These are phyloP conservation scores for Brassica incana DNA, from an alignment of 345 rosid genomes.

Conservation along the genomic window DNA sequence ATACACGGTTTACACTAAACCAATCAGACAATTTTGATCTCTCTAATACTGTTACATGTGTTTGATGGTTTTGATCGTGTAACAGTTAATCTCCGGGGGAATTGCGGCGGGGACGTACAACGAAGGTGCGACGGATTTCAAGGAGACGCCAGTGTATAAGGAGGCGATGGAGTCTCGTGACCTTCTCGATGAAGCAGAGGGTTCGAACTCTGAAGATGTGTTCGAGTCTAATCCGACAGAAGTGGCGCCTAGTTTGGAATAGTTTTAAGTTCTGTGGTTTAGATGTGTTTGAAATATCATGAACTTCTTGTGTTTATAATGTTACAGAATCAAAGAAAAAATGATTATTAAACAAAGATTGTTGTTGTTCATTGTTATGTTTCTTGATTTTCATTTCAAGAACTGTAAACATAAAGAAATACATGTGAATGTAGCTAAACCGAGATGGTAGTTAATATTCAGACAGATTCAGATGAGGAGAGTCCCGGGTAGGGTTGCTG, in stretches of 20 bases:
- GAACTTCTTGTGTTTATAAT: conserved; percentile 31
- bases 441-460: conserved; percentile 1
- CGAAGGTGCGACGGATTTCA: conserved; percentile 92
- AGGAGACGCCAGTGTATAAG: conserved; percentile 80
- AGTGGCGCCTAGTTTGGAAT: conserved; percentile 91
- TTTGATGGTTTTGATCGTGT: neutral
- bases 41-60: neutral
- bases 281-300: conserved; percentile 14
- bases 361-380: neutral
- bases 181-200: conserved; percentile 73
- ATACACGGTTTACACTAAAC: neutral
- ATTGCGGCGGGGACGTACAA: conserved; percentile 81
- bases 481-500: conserved; percentile 27
- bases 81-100: conserved; percentile 78
- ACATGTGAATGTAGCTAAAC: neutral
- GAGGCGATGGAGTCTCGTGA: conserved; percentile 71
- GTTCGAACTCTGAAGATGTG: conserved; percentile 74
- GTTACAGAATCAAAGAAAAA: conserved; percentile 26
- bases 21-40: neutral
- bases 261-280: conserved; percentile 35
- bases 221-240: conserved; percentile 98
- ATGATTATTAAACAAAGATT: neutral
- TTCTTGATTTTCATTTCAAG: conserved; percentile 6
- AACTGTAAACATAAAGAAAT: conserved; percentile 1
- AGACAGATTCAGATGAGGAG: conserved; percentile 20